A percentile compares a stretch with the other conserved stretches of the same genome.
phyloP scores from a whole-genome alignment of 2,329 filamentous ascomycete genomes.

The Talaromyces atroroseus region DNA sequence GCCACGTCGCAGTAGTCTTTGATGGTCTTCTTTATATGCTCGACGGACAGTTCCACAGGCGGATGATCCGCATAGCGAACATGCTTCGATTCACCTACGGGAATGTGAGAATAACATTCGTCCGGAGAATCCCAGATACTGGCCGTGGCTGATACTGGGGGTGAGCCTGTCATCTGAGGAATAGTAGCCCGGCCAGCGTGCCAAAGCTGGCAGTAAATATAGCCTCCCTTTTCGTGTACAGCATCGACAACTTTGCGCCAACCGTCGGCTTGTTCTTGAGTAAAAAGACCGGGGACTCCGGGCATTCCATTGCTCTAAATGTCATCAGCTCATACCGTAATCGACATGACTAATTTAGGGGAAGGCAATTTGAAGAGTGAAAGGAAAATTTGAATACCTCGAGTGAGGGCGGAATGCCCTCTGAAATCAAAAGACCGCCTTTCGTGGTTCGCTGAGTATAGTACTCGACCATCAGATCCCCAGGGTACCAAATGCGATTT shows the following conservation, averaged over 20 bases:
- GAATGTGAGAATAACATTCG: slow-evolving; percentile 38
- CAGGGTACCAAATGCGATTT: slow-evolving; percentile 46
- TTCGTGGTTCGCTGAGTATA: slow-evolving; percentile 36
- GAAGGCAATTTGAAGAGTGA: neutral
- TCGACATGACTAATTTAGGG: neutral
- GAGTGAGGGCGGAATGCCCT: slow-evolving; percentile 32
- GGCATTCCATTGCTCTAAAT: slow-evolving; percentile 36
- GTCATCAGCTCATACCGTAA: neutral
- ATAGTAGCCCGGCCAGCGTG: slow-evolving; percentile 46
- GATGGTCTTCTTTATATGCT: slow-evolving; percentile 42
- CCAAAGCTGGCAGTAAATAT: slow-evolving; percentile 40
- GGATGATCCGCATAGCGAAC: slow-evolving; percentile 39
- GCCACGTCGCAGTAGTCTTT: slow-evolving; percentile 43
- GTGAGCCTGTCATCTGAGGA: slow-evolving; percentile 36
- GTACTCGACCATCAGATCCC: slow-evolving; percentile 38
- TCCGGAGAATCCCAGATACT: slow-evolving; percentile 43
- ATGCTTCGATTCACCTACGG: slow-evolving; percentile 29
- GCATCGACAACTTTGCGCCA: slow-evolving; percentile 50
- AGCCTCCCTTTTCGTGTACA: slow-evolving; percentile 48
- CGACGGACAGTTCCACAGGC: slow-evolving; percentile 41
- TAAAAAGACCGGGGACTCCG: slow-evolving; percentile 31
- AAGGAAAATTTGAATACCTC: slow-evolving; percentile 27
- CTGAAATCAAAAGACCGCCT: slow-evolving; percentile 34
- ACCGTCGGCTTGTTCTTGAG: slow-evolving; percentile 39
- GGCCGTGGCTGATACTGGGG: slow-evolving; percentile 36